Evolutionary conservation across 2,329 filamentous ascomycete species (phyloP), one percentile per base, ranked within the genome.

Genomic region (Epichloe hybrida): DNA sequence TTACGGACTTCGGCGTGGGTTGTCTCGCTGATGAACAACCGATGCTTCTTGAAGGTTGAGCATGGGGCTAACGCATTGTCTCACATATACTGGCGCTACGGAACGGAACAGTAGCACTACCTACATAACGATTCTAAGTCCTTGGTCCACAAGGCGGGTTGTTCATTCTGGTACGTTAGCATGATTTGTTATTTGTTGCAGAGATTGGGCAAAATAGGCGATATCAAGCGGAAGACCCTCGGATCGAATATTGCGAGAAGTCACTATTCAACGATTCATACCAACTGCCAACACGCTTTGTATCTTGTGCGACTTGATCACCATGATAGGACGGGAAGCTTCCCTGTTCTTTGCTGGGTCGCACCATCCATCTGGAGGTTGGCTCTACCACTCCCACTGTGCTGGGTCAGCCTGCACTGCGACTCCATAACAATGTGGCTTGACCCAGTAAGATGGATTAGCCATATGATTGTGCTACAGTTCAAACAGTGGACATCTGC

Each of bases 391-490:
- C n/a, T 48, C 37, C 46, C 49, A 35, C 23, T 20, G 17, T 48
- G 39, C 36, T 37, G 46, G 46, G 21, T 48, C 46, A 20, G 37
- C 35, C 11, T 11, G 31, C 35, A 41, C 20, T 38, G 41, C 17
- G 23, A 41, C 40, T 52, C 41, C 46, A 37, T 27, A 41, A 45
- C 42, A 46, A 45, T 47, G 31, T 27, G 45, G 21, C 46, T 41
- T 41, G 46, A 41, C 50, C 50, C 46, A 48, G 46, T 20, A 15
- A 35, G 50, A 48, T 37, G 50, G 46, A n/a, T 43, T 20, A 37
- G 23, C 34, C 12, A 17, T 15, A n/a, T 35, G 34, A 41, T 11
- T 35, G 39, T 40, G 36, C 23, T 27, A 49, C 46, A 31, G 4
- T 21, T 23, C 23, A 39, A 17, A 49, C 17, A 40, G 21, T 31